These are phyloP conservation scores for Buxus sempervirens DNA, from an alignment of 164 flowering plant genomes.

Conservation along the genomic window DNA sequence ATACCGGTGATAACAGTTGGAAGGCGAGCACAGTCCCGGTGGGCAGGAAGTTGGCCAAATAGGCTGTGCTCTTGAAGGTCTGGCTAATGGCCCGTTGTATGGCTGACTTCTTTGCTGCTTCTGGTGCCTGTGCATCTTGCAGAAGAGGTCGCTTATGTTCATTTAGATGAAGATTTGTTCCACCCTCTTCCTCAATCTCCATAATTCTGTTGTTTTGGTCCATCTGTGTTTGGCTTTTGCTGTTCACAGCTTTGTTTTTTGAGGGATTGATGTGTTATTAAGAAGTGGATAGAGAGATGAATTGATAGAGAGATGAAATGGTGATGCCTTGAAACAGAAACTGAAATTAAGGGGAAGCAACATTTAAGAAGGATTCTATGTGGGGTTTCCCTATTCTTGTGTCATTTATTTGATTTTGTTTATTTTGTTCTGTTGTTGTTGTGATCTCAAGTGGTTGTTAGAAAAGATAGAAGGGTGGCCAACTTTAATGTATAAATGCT, in stretches of 20 bases:
- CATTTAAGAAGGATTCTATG: no score
- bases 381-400: no score
- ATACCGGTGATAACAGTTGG: slow-evolving; percentile 61
- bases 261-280: neutral
- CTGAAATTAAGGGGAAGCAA: neutral
- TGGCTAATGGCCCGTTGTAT: slow-evolving; percentile 54
- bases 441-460: no score
- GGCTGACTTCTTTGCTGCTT: slow-evolving; percentile 22
- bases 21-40: slow-evolving; percentile 67
- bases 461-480: no score
- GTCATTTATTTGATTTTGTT: no score
- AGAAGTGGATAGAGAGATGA: slow-evolving; percentile 3
- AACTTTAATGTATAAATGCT: no score
- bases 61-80: slow-evolving; percentile 62
- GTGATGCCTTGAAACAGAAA: slow-evolving; percentile 38
- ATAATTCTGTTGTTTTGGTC: slow-evolving; percentile 8
- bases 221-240: neutral
- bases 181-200: slow-evolving; percentile 41
- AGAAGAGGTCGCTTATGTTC: slow-evolving; percentile 38
- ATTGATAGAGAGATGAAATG: slow-evolving; percentile 30
- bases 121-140: slow-evolving; percentile 18
- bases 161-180: slow-evolving; percentile 5
- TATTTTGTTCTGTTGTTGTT: no score
- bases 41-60: slow-evolving; percentile 62
- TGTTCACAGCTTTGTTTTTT: neutral